Percentiles rank a stretch among this genome's conserved stretches.
These are phyloP conservation scores for Rhododendron ferrugineum DNA, from an alignment of 148 eudicot genomes.

Conservation along the genomic window DNA sequence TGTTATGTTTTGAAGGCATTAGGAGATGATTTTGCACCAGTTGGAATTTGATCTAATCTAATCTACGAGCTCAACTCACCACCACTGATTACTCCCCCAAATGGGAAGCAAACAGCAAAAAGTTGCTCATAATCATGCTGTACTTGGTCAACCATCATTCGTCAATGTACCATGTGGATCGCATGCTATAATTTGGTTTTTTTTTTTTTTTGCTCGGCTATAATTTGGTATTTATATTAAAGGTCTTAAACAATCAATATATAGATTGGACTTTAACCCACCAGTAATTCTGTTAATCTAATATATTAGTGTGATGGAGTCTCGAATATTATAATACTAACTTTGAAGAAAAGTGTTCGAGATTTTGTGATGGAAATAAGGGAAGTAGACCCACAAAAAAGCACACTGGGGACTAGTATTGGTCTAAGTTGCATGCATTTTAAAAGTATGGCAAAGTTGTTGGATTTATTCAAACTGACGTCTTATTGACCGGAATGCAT, in stretches of 20 bases:
- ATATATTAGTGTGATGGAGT: background rate
- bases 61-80: too few relatives aligned
- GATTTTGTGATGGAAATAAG: background rate
- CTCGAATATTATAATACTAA: background rate
- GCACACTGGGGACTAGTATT: background rate
- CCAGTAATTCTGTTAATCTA: background rate
- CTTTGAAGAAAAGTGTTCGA: background rate
- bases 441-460: background rate
- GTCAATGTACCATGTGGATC: background rate
- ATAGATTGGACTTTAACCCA: background rate
- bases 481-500: background rate
- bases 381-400: too few relatives aligned
- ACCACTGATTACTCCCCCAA: too few relatives aligned
- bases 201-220: too few relatives aligned
- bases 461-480: background rate
- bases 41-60: too few relatives aligned
- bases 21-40: too few relatives aligned
- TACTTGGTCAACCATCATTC: background rate
- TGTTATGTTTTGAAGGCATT: too few relatives aligned
- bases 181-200: background rate
- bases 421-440: background rate
- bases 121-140: background rate
- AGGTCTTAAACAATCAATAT: background rate
- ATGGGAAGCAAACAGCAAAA: background rate
- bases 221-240: background rate